Conservation (phyloP, 352 stramenopile genomes). For the Halophytophthora batemanensis region DNA sequence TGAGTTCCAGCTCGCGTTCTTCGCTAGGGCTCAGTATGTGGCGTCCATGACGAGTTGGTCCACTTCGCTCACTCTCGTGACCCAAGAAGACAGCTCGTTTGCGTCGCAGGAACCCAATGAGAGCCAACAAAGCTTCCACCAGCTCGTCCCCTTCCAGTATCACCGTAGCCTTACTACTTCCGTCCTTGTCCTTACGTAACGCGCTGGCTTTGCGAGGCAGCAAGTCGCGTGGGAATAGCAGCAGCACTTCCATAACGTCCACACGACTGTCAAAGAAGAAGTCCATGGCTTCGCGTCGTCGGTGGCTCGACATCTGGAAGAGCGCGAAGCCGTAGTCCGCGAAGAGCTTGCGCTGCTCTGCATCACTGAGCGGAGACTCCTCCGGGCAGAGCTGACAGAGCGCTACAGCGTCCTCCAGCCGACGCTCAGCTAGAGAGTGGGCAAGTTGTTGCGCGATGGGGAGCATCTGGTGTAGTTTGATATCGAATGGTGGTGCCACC, state of each 20-base stretch:
- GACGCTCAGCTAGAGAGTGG: constrained; percentile 25
- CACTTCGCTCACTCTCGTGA: constrained; percentile 3
- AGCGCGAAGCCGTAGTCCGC: constrained; percentile 54
- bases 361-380: constrained; percentile 52
- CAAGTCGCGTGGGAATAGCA: constrained; percentile 65
- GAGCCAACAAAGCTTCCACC: constrained; percentile 45
- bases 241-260: constrained; percentile 60
- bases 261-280: constrained; percentile 53
- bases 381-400: constrained; percentile 67
- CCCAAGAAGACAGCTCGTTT: constrained; percentile 32
- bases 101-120: constrained; percentile 51
- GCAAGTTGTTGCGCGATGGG: constrained; percentile 53
- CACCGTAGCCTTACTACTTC: constrained; percentile 11
- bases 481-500: constrained; percentile 35
- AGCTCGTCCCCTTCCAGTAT: constrained; percentile 43
- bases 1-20: constrained; percentile 40
- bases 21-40: constrained; percentile 12
- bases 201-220: constrained; percentile 49
- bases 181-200: constrained; percentile 28
- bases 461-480: constrained; percentile 56
- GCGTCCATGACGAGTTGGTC: constrained; percentile 1
- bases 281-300: constrained; percentile 42
- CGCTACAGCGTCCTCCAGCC: constrained; percentile 57
- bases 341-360: constrained; percentile 51
- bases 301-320: constrained; percentile 40